These are phyloP conservation scores for Penicillium verrucosum DNA, from an alignment of 2,329 filamentous ascomycete species.

Conservation along the genomic window DNA sequence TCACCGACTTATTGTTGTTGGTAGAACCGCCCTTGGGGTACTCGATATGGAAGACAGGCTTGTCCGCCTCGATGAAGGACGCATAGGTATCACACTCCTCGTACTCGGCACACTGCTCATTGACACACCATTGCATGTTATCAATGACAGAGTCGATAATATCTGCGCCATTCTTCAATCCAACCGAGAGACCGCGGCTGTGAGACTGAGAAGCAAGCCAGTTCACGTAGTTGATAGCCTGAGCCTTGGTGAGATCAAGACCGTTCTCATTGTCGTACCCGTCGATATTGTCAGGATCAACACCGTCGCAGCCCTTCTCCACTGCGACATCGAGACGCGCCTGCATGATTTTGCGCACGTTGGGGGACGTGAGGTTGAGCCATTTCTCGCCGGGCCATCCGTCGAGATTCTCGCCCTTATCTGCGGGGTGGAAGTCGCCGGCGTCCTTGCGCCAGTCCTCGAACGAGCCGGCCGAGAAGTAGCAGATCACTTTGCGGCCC, in stretches of 20 bases:
- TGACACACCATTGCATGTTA: slow-evolving; percentile 63
- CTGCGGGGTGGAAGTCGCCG: slow-evolving; percentile 51
- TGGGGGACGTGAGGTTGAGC: slow-evolving; percentile 57
- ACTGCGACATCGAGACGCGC: slow-evolving; percentile 57
- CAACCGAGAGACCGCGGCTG: slow-evolving; percentile 56
- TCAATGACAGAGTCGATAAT: slow-evolving; percentile 54
- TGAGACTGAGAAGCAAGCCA: slow-evolving; percentile 59
- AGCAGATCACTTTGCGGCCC: slow-evolving; percentile 66
- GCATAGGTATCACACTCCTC: slow-evolving; percentile 58
- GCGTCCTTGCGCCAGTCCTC: slow-evolving; percentile 63
- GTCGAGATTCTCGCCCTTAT: slow-evolving; percentile 57
- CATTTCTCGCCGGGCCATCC: slow-evolving; percentile 68
- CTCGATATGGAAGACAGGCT: slow-evolving; percentile 72
- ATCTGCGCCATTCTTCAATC: slow-evolving; percentile 65
- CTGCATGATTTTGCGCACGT: slow-evolving; percentile 64
- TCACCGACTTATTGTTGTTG: slow-evolving; percentile 36
- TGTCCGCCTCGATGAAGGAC: slow-evolving; percentile 57
- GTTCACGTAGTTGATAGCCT: slow-evolving; percentile 58
- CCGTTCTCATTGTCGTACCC: slow-evolving; percentile 64
- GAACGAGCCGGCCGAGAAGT: slow-evolving; percentile 69
- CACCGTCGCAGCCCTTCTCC: slow-evolving; percentile 63
- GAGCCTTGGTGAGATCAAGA: slow-evolving; percentile 54
- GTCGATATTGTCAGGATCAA: slow-evolving; percentile 71
- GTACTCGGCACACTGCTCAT: slow-evolving; percentile 65
- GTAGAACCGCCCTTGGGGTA: slow-evolving; percentile 56